Base-by-base conservation (phyloP, 148 eudicot species). In the Hydrangea macrophylla region DNA sequence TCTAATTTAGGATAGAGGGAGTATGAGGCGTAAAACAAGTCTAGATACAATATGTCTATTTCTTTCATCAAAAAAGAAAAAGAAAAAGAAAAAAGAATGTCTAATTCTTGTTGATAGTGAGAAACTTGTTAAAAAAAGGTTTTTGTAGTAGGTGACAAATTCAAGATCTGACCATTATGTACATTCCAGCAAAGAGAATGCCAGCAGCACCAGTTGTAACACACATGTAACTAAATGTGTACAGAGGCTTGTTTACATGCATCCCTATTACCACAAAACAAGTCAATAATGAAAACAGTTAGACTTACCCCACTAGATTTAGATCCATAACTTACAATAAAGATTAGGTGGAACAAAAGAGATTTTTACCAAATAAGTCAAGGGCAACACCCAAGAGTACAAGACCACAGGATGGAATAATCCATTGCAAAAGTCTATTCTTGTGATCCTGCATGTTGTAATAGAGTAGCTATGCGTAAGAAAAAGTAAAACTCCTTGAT, bases 161-260 rank as follows among this genome's bases (percentile, higher is more conserved):
- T 42, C 50, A 42, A 42, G 17, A 31, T 24, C 62, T 42, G 4
- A 72, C 75, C 75, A 64, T 26, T 31, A 72, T 48, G 48, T 72
- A 72, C 5, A 72, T 23, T 22, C 63, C 58, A 40, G 64, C 62
- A 18, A 72, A 44, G 15, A 72, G 57, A n/a, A 72, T 56, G 23
- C 75, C 75, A n/a, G 70, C 75, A 55, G 60, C 63, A 31, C 75
- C 75, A 22, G 57, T 22, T 7, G 75, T 72, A 22, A 72, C 55
- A 33, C 75, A 72, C 26, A 56, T 64, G 54, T 72, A 72, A 51
- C 70, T 64, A 57, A 72, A 64, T 2, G 69, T 37, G 33, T 72
- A 72, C 5, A 72, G 57, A 40, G 35, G 56, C 64, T 72, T 72
- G 75, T 72, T 72, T 56, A 65, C 58, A 20, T 56, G 75, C 45